Evolutionary conservation across 352 stramenopile genomes (phyloP), one percentile per base, ranked within the genome.

Genomic region (Thalassiosira hispida): DNA sequence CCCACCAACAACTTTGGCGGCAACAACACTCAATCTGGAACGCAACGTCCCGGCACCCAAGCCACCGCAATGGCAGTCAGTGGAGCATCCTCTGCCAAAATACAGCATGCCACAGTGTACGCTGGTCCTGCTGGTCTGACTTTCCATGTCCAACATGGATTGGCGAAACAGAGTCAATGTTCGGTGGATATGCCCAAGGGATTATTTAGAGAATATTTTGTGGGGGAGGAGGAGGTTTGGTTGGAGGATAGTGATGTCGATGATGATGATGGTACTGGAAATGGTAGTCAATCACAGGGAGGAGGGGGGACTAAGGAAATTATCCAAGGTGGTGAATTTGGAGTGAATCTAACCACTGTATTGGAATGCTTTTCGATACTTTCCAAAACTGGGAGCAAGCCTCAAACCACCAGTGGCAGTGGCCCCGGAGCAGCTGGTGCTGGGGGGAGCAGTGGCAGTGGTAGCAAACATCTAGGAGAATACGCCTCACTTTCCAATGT

Each of bases 131-230:
- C 61, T 18, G 74, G 67, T 14, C 38, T 93, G 0, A 91, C 87
- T 0, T 91, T 93, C 81, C 87, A 93, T 63, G 79, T 85, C 0
- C 67, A 86, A 23, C 79, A 86, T 25, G 68, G 67, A 11, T 53
- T 73, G 11, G 73, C 81, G 33, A 77, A 77, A 57, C 85, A 91
- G 57, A 81, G 76, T 73, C 85, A 91, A 72, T 86, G 83, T 18
- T 84, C 60, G 51, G 76, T 93, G 2, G 87, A 93, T 62, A 68
- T 91, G 27, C 83, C 77, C 2, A 73, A 77, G 35, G 64, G 53
- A 16, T 68, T 90, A 40, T 93, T 92, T 85, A 57, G 63, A 27
- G 60, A 87, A 11, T 93, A 87, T 77, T 76, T 81, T 55, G 77
- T 87, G 1, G 65, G 61, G 6, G 70, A 79, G 52, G 55, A 79